Evolutionary conservation across 2,329 filamentous ascomycete species (phyloP).

Genomic region (Hymenoscyphus scutula): DNA sequence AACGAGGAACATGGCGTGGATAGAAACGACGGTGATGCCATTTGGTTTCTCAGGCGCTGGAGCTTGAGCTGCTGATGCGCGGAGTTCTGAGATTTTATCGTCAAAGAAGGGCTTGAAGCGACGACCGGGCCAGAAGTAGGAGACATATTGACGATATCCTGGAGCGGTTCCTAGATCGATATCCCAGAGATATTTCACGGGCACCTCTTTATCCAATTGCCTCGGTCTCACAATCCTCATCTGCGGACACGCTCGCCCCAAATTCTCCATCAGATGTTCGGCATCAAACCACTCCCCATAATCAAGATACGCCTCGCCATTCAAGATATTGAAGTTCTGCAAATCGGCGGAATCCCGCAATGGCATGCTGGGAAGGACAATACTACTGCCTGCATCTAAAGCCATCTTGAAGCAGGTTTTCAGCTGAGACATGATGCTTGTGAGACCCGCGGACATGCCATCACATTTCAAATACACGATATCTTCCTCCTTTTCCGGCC

Average conservation of each 20-base stretch:
- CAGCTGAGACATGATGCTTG: slow-evolving; percentile 38
- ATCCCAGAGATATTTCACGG: slow-evolving; percentile 29
- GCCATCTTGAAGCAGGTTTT: slow-evolving; percentile 40
- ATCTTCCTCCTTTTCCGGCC: slow-evolving; percentile 27
- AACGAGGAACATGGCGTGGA: slow-evolving; percentile 37
- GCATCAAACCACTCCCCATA: slow-evolving; percentile 40
- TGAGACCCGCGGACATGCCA: slow-evolving; percentile 37
- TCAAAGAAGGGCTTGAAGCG: slow-evolving; percentile 35
- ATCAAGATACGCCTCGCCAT: slow-evolving; percentile 34
- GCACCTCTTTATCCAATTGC: slow-evolving; percentile 24
- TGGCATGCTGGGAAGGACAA: slow-evolving; percentile 38
- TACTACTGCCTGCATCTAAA: slow-evolving; percentile 34
- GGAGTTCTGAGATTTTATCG: slow-evolving; percentile 18
- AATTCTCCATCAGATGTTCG: slow-evolving; percentile 30
- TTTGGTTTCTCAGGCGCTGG: slow-evolving; percentile 18
- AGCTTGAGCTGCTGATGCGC: slow-evolving; percentile 16
- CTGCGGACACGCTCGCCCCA: slow-evolving; percentile 34
- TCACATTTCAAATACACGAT: slow-evolving; percentile 37
- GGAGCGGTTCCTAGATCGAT: slow-evolving; percentile 29
- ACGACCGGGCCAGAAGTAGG: slow-evolving; percentile 37
- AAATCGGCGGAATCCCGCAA: slow-evolving; percentile 35
- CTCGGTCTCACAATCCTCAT: slow-evolving; percentile 36
- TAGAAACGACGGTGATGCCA: slow-evolving; percentile 36
- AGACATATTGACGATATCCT: slow-evolving; percentile 29
- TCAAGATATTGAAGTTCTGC: slow-evolving; percentile 36